A percentile compares a stretch with the other conserved stretches of the same genome.
These are phyloP conservation scores for Veloboletus limbatus DNA, from an alignment of 1,284 basidiomycete species.

Conservation along the genomic window DNA sequence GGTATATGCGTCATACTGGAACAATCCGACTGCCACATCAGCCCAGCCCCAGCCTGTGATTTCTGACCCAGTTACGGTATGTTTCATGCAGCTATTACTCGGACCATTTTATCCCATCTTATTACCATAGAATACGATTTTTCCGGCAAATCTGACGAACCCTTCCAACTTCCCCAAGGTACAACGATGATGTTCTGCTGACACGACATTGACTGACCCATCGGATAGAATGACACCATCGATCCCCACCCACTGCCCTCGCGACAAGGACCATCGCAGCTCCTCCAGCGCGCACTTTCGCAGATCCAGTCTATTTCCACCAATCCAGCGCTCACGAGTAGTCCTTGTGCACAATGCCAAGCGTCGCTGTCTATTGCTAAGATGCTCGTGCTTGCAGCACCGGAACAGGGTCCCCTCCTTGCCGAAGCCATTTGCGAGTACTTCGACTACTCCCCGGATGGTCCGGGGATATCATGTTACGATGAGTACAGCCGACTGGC, in stretches of 20 bases:
- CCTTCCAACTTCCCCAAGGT: slow-evolving; percentile 55
- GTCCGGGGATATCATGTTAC: slow-evolving; percentile 41
- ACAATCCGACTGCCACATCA: slow-evolving; percentile 62
- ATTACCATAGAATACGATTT: slow-evolving; percentile 45
- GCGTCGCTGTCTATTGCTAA: slow-evolving; percentile 59
- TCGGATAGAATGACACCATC: slow-evolving; percentile 45
- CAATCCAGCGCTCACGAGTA: slow-evolving; percentile 46
- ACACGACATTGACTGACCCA: neutral
- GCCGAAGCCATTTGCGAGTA: slow-evolving; percentile 57
- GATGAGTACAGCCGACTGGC: slow-evolving; percentile 44
- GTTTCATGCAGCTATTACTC: slow-evolving; percentile 17
- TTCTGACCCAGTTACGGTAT: slow-evolving; percentile 60
- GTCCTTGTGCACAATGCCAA: slow-evolving; percentile 62
- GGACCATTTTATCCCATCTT: slow-evolving; percentile 2
- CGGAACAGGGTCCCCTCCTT: slow-evolving; percentile 57
- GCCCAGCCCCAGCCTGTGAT: slow-evolving; percentile 68
- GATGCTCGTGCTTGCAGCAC: slow-evolving; percentile 59
- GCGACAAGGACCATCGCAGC: slow-evolving; percentile 40
- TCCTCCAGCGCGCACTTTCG: slow-evolving; percentile 47
- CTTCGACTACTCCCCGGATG: slow-evolving; percentile 42
- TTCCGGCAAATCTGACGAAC: slow-evolving; percentile 55
- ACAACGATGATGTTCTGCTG: neutral
- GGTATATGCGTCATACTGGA: slow-evolving; percentile 59
- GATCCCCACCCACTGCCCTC: slow-evolving; percentile 66
- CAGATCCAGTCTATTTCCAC: slow-evolving; percentile 51